phyloP scores from a whole-genome alignment of 2,329 filamentous ascomycete species.

The Fusarium zealandicum region DNA sequence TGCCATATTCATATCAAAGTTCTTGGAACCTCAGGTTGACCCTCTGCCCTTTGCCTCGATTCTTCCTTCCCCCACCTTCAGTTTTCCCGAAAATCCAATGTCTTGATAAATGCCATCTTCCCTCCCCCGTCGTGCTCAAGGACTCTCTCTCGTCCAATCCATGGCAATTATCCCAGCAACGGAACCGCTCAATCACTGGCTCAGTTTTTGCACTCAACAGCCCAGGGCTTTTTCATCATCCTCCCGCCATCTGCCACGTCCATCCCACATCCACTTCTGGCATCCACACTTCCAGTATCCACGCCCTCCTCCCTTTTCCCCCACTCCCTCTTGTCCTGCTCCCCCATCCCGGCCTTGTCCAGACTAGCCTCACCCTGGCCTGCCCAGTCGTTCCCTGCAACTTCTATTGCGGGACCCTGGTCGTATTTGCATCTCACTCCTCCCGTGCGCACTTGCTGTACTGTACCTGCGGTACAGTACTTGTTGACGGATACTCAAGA shows the following conservation, averaged over 20 bases:
- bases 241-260: slow-evolving; percentile 19
- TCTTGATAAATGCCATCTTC: too few relatives aligned
- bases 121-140: too few relatives aligned
- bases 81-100: too few relatives aligned
- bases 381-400: slow-evolving; percentile 37
- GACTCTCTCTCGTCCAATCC: neutral
- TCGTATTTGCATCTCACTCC: slow-evolving; percentile 19
- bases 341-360: slow-evolving; percentile 25
- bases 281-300: slow-evolving; percentile 7
- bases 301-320: slow-evolving; percentile 22
- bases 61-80: too few relatives aligned
- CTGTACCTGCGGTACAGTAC: slow-evolving; percentile 22
- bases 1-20: too few relatives aligned
- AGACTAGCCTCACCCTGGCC: slow-evolving; percentile 35
- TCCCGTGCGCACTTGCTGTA: slow-evolving; percentile 37
- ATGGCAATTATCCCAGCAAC: neutral
- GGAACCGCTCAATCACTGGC: neutral
- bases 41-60: too few relatives aligned
- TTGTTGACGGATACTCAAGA: slow-evolving; percentile 10
- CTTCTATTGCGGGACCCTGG: slow-evolving; percentile 24
- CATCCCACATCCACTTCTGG: slow-evolving; percentile 10
- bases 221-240: slow-evolving; percentile 8
- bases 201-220: neutral
- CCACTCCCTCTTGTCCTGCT: slow-evolving; percentile 18
- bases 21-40: too few relatives aligned